These are phyloP conservation scores for Solanum appendiculatum DNA, from an alignment of 257 asterid species.

Conservation along the genomic window DNA sequence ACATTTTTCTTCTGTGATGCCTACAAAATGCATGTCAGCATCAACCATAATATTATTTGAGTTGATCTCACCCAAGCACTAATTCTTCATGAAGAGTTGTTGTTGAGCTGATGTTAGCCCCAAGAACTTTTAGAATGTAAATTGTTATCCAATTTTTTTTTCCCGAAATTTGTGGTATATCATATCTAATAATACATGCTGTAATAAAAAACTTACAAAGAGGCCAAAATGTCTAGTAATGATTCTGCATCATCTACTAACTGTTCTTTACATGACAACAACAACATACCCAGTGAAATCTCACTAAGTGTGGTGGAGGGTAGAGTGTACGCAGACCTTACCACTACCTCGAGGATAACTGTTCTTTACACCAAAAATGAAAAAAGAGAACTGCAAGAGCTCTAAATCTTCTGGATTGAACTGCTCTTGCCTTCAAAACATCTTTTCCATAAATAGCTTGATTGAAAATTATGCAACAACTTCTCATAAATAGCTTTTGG, in stretches of 20 bases:
- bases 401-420: background rate
- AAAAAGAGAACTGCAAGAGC: background rate
- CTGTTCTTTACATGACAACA: background rate
- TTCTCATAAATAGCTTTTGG: background rate
- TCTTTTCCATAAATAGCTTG: background rate
- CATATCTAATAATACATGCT: background rate
- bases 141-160: too few species aligned
- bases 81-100: conserved; percentile 24
- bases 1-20: background rate
- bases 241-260: background rate
- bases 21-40: background rate
- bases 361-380: background rate
- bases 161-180: background rate
- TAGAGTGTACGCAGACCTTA: too few species aligned
- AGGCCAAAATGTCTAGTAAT: background rate
- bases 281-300: too few species aligned
- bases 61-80: background rate
- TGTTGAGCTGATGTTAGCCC: background rate
- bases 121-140: background rate
- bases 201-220: background rate
- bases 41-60: background rate
- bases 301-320: too few species aligned
- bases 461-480: background rate
- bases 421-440: background rate
- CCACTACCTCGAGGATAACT: too few species aligned